Percentiles rank a stretch among this genome's conserved stretches.
Conservation (phyloP, 2,329 filamentous ascomycete genomes). For the Colletotrichum trifolii region DNA sequence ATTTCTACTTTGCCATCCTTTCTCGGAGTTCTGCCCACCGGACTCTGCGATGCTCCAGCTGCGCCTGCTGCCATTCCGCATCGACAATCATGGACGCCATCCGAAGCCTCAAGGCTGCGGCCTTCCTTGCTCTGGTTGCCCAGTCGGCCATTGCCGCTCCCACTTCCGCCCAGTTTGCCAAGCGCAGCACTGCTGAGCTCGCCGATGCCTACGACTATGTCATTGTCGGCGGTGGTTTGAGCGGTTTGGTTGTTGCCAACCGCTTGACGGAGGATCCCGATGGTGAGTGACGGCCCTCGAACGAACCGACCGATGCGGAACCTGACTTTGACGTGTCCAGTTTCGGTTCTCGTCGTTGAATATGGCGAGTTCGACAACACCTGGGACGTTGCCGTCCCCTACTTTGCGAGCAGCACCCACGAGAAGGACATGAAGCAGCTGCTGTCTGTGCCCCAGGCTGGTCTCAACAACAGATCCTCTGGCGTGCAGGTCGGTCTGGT, state of each 20-base stretch:
- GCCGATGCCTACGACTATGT: slow-evolving; percentile 48
- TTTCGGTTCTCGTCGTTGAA: slow-evolving; percentile 45
- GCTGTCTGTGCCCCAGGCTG: slow-evolving; percentile 43
- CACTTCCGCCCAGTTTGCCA: slow-evolving; percentile 18
- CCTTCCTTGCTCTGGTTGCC: background rate
- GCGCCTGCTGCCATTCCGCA: background rate
- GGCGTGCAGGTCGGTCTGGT: slow-evolving; percentile 43
- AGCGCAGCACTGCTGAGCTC: slow-evolving; percentile 9
- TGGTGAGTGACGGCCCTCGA: slow-evolving; percentile 2
- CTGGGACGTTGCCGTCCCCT: slow-evolving; percentile 29
- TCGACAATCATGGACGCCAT: background rate
- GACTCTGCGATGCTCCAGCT: background rate
- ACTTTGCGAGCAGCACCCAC: slow-evolving; percentile 37
- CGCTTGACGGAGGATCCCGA: slow-evolving; percentile 47
- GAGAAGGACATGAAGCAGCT: slow-evolving; percentile 42
- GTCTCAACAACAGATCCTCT: slow-evolving; percentile 41
- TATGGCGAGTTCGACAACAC: slow-evolving; percentile 30
- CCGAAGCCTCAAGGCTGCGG: slow-evolving; percentile 3
- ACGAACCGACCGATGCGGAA: too few species aligned
- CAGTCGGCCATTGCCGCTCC: slow-evolving; percentile 4
- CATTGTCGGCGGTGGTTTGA: slow-evolving; percentile 50
- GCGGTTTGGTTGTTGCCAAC: slow-evolving; percentile 50
- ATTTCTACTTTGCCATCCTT: background rate
- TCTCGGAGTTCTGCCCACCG: background rate
- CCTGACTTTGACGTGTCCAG: slow-evolving; percentile 11